These are phyloP conservation scores for Atalantia buxifolia DNA, from an alignment of 345 rosid species.

Conservation along the genomic window DNA sequence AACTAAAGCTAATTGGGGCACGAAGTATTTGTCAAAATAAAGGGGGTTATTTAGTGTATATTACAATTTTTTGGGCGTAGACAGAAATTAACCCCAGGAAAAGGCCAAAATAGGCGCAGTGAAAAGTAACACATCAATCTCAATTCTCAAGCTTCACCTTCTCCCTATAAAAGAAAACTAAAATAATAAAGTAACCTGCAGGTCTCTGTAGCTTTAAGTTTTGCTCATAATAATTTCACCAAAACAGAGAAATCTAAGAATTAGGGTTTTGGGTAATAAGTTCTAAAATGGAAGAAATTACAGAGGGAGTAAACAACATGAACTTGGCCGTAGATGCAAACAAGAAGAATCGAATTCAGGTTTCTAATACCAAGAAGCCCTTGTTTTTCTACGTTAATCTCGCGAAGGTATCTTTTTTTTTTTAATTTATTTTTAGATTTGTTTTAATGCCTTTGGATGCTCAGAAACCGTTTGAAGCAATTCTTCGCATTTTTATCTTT, in stretches of 20 bases:
- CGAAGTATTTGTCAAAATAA: background rate
- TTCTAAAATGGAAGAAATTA: conserved; percentile 63
- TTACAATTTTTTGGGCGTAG: background rate
- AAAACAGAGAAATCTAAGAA: conserved; percentile 3
- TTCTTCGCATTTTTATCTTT: background rate
- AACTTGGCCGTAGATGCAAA: conserved; percentile 41
- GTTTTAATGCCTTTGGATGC: background rate
- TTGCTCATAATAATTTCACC: background rate
- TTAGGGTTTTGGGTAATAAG: conserved; percentile 5
- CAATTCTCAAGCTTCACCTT: background rate
- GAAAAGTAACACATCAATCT: background rate
- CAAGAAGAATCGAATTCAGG: conserved; percentile 92
- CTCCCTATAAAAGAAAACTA: background rate
- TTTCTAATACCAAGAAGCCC: conserved; percentile 93
- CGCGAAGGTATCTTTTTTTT: conserved; percentile 57
- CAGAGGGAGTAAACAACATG: conserved; percentile 63
- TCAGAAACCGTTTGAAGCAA: background rate
- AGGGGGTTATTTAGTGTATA: too few relatives aligned
- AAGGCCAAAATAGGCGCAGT: background rate
- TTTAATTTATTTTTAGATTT: background rate
- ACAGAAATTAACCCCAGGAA: background rate
- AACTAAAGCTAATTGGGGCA: background rate
- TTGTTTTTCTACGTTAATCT: conserved; percentile 94
- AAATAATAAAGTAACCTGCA: background rate
- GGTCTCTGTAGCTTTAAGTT: background rate